phyloP scores from a whole-genome alignment of 345 rosid genomes.

The Kandelia obovata region DNA sequence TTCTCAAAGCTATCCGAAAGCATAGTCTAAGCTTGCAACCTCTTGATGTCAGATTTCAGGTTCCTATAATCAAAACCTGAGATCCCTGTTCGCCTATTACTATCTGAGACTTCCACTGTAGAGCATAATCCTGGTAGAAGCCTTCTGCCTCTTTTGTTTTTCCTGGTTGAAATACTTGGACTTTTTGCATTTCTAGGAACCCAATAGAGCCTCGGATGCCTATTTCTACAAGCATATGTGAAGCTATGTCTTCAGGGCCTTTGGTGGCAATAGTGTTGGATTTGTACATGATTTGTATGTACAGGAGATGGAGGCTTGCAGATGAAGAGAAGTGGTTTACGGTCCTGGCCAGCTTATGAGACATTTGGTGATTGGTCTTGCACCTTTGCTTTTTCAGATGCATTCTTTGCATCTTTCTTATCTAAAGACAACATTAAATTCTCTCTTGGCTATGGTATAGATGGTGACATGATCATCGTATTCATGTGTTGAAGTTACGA shows the following conservation, averaged over 20 bases:
- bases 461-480: slow-evolving; percentile 30
- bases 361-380: slow-evolving; percentile 11
- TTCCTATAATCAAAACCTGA: slow-evolving; percentile 43
- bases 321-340: slow-evolving; percentile 25
- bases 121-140: slow-evolving; percentile 55
- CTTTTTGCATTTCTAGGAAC: slow-evolving; percentile 49
- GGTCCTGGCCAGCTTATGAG: slow-evolving; percentile 15
- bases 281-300: slow-evolving; percentile 28
- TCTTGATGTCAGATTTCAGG: slow-evolving; percentile 50
- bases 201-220: slow-evolving; percentile 56
- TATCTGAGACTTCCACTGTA: slow-evolving; percentile 50
- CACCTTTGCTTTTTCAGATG: slow-evolving; percentile 23
- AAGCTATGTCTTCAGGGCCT: slow-evolving; percentile 26
- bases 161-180: slow-evolving; percentile 45
- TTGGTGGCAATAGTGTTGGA: slow-evolving; percentile 17
- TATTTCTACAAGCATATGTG: slow-evolving; percentile 37
- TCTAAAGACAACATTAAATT: slow-evolving; percentile 26
- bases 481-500: slow-evolving; percentile 47
- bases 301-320: slow-evolving; percentile 24
- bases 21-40: slow-evolving; percentile 45
- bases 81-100: slow-evolving; percentile 28
- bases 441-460: slow-evolving; percentile 20
- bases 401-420: slow-evolving; percentile 42
- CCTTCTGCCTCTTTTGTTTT: slow-evolving; percentile 41
- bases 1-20: slow-evolving; percentile 88